phyloP scores from a whole-genome alignment of 2,329 filamentous ascomycete genomes.

The Alternaria sp. region DNA sequence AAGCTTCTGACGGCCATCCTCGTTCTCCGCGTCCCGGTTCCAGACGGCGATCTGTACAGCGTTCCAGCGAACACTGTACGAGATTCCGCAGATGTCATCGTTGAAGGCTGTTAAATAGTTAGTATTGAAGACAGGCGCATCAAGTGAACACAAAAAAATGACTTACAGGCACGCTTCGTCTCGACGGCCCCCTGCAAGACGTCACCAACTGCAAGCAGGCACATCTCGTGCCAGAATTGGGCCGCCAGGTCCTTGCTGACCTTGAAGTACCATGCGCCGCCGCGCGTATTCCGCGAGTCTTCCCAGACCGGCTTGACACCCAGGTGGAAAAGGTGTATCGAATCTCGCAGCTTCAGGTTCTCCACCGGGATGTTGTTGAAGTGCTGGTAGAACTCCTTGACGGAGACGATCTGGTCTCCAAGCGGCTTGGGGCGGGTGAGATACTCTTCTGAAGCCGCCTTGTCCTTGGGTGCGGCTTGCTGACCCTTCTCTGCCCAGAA shows the following conservation, averaged over 20 bases:
- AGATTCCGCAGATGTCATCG: slow-evolving; percentile 86
- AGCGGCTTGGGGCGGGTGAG: slow-evolving; percentile 58
- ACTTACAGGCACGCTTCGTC: slow-evolving; percentile 65
- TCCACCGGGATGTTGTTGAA: slow-evolving; percentile 78
- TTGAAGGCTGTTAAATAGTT: slow-evolving; percentile 59
- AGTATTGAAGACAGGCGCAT: background rate
- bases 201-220: slow-evolving; percentile 84
- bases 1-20: slow-evolving; percentile 78
- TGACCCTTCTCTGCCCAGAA: slow-evolving; percentile 61
- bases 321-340: slow-evolving; percentile 80
- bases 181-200: slow-evolving; percentile 77
- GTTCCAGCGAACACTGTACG: slow-evolving; percentile 87
- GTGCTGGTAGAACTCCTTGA: slow-evolving; percentile 61
- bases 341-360: slow-evolving; percentile 71
- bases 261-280: slow-evolving; percentile 92
- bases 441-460: slow-evolving; percentile 47
- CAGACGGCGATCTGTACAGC: slow-evolving; percentile 88
- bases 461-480: slow-evolving; percentile 37
- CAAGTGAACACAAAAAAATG: background rate
- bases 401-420: slow-evolving; percentile 55
- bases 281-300: slow-evolving; percentile 83
- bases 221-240: slow-evolving; percentile 82
- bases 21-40: slow-evolving; percentile 87
- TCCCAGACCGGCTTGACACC: slow-evolving; percentile 85
- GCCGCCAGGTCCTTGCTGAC: slow-evolving; percentile 76